Evolutionary conservation across 768 basidiomycete genomes (phyloP), one percentile per base, ranked within the genome.

Genomic region (Leccinellum rugosiceps): DNA sequence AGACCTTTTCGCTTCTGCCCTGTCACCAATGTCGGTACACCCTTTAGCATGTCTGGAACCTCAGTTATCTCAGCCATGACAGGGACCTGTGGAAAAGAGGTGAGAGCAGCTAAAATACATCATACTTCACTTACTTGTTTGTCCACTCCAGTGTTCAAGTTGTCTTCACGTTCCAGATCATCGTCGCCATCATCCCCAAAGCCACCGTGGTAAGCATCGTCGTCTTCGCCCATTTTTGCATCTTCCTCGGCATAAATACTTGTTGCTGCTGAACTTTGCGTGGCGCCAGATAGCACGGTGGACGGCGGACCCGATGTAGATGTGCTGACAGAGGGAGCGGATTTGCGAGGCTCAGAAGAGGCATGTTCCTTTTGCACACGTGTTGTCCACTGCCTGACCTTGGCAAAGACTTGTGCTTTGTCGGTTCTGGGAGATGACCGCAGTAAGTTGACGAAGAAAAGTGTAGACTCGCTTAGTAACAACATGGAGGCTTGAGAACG

Each of bases 391-490:
- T 30, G 17, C 8, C 11, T 48, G 26, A 48, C 47, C 8, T 28
- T 48, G 9, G 47, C 3, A 2, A 44, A 7, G 1, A 41, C 23
- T n/a, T 19, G 14, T 3, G 11, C 8, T 15, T 45, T 45, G 5
- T 4, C n/a, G 43, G 17, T 14, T 7, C 21, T 17, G 19, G 38
- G 8, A 7, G 41, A 21, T 4, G 30, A 31, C 5, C 21, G 3
- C 17, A 54, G 45, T 11, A 55, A 9, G 14, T 55, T 55, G 53
- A 55, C 6, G 25, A 55, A 55, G 28, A 55, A 55, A 2, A 54
- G 44, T 0, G 31, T 55, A 1, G 53, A 48, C 8, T 55, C 45
- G 1, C 32, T 55, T 1, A 55, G 53, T 35, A 55, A 26, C 1
- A 55, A 35, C 45, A 55, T 44, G 7, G 3, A 14, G 32, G 14